Evolutionary conservation across 2,329 filamentous ascomycete species (phyloP), one percentile per base, ranked within the genome.

Genomic region (Apiospora aurea): DNA sequence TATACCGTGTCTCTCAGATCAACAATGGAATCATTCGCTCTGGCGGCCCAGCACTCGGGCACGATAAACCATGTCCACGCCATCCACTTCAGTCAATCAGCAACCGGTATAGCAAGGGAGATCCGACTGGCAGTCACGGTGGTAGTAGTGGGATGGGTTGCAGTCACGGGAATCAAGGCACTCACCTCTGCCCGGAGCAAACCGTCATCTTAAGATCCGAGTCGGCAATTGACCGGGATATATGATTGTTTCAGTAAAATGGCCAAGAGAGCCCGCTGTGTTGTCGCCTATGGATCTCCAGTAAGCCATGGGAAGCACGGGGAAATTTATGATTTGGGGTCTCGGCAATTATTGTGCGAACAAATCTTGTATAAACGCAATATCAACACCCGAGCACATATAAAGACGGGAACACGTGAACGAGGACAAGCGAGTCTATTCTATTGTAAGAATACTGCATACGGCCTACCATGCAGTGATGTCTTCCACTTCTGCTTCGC

Each of bases 401-500:
- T 41, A n/a, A 26, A 34, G 29, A 7, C 29, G 29, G 16, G 18
- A 38, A 11, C 3, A 41, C 10, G 34, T 34, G 57, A 26, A 21
- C 7, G 34, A 41, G 57, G 10, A 41, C 57, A 41, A 6, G 29
- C 51, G 26, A 16, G 5, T 64, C 18, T 64, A 24, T 41, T 64
- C 1, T 64, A 41, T 41, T 64, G 29, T 18, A 64, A 34, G 8
- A 41, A 64, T 13, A 4, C 34, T 64, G 57, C 41, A 41, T 64
- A 64, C 18, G 5, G 34, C 73, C 82, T 89, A 98, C 95, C 95
- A 98, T 29, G 94, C 95, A 46, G 95, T 97, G 77, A 98, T 97
- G 80, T 98, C 96, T 73, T 96, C 96, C 26, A 98, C 94, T 83
- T 98, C 96, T 0, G 94, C 95, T 83, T 98, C 95, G 21, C 96